phyloP scores from a whole-genome alignment of 345 rosid species.

The Combretum micranthum region DNA sequence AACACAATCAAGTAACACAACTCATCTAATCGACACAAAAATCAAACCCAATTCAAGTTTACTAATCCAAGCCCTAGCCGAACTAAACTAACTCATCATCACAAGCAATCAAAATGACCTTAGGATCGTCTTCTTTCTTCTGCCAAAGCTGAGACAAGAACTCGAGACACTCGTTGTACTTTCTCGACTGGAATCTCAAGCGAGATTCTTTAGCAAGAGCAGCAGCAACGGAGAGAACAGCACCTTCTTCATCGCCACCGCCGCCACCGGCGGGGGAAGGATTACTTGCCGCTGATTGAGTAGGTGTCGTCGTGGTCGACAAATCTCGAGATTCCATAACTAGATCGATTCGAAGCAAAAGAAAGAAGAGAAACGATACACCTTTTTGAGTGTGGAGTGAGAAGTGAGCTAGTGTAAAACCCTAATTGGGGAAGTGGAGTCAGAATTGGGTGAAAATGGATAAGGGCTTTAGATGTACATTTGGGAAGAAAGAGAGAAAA shows the following conservation, averaged over 20 bases:
- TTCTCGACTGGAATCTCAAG: constrained; percentile 58
- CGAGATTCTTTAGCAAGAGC: constrained; percentile 77
- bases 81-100: not conserved
- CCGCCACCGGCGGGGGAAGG: not conserved
- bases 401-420: not conserved
- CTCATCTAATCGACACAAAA: too few relatives aligned
- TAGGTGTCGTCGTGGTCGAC: constrained; percentile 15
- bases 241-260: constrained; percentile 35
- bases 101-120: constrained; percentile 29
- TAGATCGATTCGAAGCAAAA: constrained; percentile 25
- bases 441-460: not conserved
- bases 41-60: not conserved
- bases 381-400: not conserved
- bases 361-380: not conserved
- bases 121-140: constrained; percentile 70
- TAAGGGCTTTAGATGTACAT: too few relatives aligned
- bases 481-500: not conserved
- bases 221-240: constrained; percentile 30
- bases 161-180: constrained; percentile 65
- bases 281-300: constrained; percentile 10
- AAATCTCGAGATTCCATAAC: constrained; percentile 57
- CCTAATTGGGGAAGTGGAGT: not conserved
- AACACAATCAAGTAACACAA: too few relatives aligned
- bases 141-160: constrained; percentile 54
- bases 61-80: not conserved